Base-by-base conservation (phyloP, 371 early-diverging fungal species). In the Mucor lusitanicus region DNA sequence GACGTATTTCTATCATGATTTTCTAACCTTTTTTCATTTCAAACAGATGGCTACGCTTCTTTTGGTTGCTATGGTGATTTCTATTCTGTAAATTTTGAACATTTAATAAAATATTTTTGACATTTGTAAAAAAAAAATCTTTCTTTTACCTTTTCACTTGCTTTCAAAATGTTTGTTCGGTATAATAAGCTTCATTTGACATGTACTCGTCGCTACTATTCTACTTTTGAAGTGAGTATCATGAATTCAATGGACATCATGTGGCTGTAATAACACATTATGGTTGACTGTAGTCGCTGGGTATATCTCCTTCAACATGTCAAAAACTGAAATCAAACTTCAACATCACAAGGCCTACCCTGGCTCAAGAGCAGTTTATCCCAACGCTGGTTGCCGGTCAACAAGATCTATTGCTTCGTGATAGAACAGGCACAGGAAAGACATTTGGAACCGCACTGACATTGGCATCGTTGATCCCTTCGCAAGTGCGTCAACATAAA, bases 341-440 rank as follows among this genome's bases (percentile, higher is more conserved):
- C 67, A 66, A 69, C 28, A 81, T 89, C 33, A 63, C 64, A 15
- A 62, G 63, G 9, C 88, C 90, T 3, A 88, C 88, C 11, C 46
- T 32, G 28, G 78, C 82, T 12, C 94, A 92, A 72, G 35, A 70
- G 13, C 72, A 75, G 28, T 81, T 91, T 53, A 81, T 92, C 11
- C 88, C 90, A 1, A 74, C 80, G 1, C 72, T 90, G 11, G 70
- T 87, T 1, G 46, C 78, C 2, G 88, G 87, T 8, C 32, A 58
- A 11, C 73, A 71, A 7, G 91, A 92, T 71, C 68, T 92, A 0
- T 59, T 92, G 17, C 64, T 94, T 53, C 84, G 89, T n/a, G 92
- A 92, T 73, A 75, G 79, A 0, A 91, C 94, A 2, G 94, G 94
- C 6, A 87, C 91, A 12, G 94, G 94, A n/a, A 94, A 94, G 69